Evolutionary conservation across 306 rosid genomes (phyloP), one percentile per base, ranked within the genome.

Genomic region (Quercus dentata): DNA sequence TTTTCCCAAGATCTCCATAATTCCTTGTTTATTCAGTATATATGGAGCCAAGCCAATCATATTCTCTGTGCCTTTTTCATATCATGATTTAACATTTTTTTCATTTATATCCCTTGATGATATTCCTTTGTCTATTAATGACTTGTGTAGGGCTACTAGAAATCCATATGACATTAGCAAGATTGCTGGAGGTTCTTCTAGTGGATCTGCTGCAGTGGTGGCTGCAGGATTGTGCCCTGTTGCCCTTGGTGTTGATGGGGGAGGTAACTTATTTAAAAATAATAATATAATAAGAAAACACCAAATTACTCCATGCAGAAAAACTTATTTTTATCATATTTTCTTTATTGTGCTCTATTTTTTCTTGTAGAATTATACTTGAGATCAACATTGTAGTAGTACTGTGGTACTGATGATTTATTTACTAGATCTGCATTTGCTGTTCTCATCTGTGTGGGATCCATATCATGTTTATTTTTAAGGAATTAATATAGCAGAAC

Each of bases 231-330:
- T 94, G 71, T 94, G 99, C 84, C 99, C 97, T 69, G 94, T 87
- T 74, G 88, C 99, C 73, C 90, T 94, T 62, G 99, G 99, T 69
- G 99, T 94, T 81, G 99, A 94, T 70, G 97, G 99, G 35, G 99
- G 99, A 92, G 99, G 99, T 92, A 90, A 30, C 38, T 61, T 70
- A 52, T 52, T 74, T 51, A 46, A 33, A 67, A 67, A 28, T 14
- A 28, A 38, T 30, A 61, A 21, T 25, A 14, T 69, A 69, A 21
- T 56, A 21, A 23, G 56, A 69, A 63, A 61, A 41, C 38, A 69
- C 67, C 4, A 35, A 35, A 35, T 67, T 33, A 67, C 19, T 67
- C 28, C 17, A 17, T 30, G 1, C 70, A 28, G 44, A 19, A 15
- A 5, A 49, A 49, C 4, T 49, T 11, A 3, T 49, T 49, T 49